phyloP scores from a whole-genome alignment of 164 flowering plant species.

The Kingdonia uniflora region DNA sequence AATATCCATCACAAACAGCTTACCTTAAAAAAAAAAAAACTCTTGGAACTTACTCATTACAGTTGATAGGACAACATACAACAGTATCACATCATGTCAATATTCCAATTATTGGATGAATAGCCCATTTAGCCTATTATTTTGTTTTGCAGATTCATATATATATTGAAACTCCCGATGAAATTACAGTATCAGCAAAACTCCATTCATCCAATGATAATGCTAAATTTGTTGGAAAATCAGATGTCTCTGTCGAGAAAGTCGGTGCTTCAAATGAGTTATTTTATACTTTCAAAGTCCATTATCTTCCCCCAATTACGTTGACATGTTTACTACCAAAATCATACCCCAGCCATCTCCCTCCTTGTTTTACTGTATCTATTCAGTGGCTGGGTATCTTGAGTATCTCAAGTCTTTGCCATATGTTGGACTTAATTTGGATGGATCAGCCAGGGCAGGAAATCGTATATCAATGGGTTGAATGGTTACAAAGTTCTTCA shows the following conservation, averaged over 20 bases:
- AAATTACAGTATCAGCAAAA: conserved; percentile 36
- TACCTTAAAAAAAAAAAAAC: too few species aligned
- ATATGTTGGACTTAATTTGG: conserved; percentile 67
- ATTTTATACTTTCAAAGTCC: conserved; percentile 53
- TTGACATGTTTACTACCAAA: conserved; percentile 70
- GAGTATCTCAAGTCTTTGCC: conserved; percentile 53
- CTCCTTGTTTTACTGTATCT: conserved; percentile 60
- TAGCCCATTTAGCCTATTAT: conserved; percentile 4
- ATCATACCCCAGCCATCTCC: conserved; percentile 71
- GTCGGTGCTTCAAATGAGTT: conserved; percentile 30
- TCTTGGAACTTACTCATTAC: too few species aligned
- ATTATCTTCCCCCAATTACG: conserved; percentile 65
- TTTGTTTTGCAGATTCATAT: conserved; percentile 48
- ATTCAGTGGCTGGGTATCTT: conserved; percentile 61
- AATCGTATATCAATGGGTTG: conserved; percentile 71
- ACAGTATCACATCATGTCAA: too few species aligned
- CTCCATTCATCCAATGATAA: conserved; percentile 24
- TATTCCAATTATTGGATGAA: too few species aligned
- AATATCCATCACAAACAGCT: too few species aligned
- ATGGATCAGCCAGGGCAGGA: conserved; percentile 47
- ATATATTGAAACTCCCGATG: conserved; percentile 41
- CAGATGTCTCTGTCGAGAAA: conserved; percentile 1
- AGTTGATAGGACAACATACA: too few species aligned
- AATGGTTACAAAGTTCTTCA: conserved; percentile 64
- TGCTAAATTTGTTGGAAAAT: conserved; percentile 11